phyloP scores from a whole-genome alignment of 768 basidiomycete genomes.

The Russula sp. region DNA sequence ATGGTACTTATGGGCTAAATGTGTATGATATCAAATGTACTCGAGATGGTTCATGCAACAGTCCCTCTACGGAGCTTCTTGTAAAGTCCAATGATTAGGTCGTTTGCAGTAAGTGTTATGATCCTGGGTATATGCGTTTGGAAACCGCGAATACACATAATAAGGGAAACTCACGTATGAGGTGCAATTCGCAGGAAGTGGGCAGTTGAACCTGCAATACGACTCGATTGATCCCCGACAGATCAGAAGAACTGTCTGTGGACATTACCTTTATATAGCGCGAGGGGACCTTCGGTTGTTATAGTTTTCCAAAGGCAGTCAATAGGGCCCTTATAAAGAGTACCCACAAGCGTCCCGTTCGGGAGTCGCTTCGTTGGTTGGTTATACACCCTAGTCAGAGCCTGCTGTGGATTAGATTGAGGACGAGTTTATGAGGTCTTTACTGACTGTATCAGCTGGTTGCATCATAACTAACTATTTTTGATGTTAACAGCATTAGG shows the following conservation, averaged over 20 bases:
- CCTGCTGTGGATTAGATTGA: constrained; percentile 41
- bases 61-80: constrained; percentile 40
- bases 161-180: constrained; percentile 61
- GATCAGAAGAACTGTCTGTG: neutral
- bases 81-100: constrained; percentile 69
- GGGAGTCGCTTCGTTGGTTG: constrained; percentile 76
- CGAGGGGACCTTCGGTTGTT: constrained; percentile 80
- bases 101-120: constrained; percentile 87
- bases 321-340: constrained; percentile 86
- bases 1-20: neutral
- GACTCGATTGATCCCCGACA: neutral
- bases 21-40: neutral
- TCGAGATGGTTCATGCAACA: constrained; percentile 16
- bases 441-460: constrained; percentile 78
- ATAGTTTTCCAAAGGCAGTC: constrained; percentile 98
- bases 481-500: constrained; percentile 8
- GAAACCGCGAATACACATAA: constrained; percentile 9
- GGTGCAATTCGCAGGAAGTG: constrained; percentile 92
- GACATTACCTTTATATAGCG: constrained; percentile 88
- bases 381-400: constrained; percentile 93
- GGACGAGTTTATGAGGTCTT: neutral
- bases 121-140: constrained; percentile 49
- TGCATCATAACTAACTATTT: constrained; percentile 86
- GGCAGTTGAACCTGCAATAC: constrained; percentile 75
- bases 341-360: constrained; percentile 68